phyloP scores from a whole-genome alignment of 1,284 basidiomycete species.

The Trichosporon coremiiforme region DNA sequence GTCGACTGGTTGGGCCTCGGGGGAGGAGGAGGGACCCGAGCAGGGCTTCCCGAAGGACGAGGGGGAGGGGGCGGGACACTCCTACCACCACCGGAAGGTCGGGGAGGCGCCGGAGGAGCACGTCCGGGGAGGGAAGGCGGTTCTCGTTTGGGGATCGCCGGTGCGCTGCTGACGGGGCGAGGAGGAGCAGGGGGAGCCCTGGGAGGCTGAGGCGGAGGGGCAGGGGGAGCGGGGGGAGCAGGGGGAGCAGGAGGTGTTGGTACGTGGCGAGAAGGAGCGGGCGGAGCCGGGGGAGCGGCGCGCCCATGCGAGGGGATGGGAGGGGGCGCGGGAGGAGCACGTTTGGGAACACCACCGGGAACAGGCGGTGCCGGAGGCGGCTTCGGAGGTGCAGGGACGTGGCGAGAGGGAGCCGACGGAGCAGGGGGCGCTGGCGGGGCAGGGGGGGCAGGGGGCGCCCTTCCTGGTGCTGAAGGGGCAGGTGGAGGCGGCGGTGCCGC shows the following conservation, averaged over 20 bases:
- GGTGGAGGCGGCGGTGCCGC: slow-evolving; percentile 29
- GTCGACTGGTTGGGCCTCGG: not conserved
- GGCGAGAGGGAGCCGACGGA: slow-evolving; percentile 6
- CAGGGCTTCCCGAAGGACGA: not conserved
- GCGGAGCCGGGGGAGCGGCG: slow-evolving; percentile 17
- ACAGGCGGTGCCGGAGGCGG: slow-evolving; percentile 61
- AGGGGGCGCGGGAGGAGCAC: slow-evolving; percentile 34
- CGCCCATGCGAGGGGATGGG: slow-evolving; percentile 18
- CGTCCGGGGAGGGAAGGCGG: slow-evolving; percentile 67
- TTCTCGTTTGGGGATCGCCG: slow-evolving; percentile 62
- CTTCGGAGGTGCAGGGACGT: slow-evolving; percentile 61
- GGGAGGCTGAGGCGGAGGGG: slow-evolving; percentile 23
- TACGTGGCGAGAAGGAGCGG: slow-evolving; percentile 19
- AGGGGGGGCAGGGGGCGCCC: slow-evolving; percentile 29
- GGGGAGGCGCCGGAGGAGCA: slow-evolving; percentile 41
- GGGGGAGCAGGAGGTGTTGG: slow-evolving; percentile 61
- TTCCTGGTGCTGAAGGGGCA: slow-evolving; percentile 28
- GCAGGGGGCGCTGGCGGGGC: slow-evolving; percentile 34
- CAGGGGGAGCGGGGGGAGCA: slow-evolving; percentile 25
- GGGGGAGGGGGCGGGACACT: slow-evolving; percentile 21
- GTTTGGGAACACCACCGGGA: slow-evolving; percentile 26
- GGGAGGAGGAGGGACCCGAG: not conserved
- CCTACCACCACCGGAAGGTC: slow-evolving; percentile 51
- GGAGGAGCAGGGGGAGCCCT: slow-evolving; percentile 60
- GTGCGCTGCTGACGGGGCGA: slow-evolving; percentile 59